Evolutionary conservation across 2,329 filamentous ascomycete species (phyloP).

Genomic region (Blastomyces parvus): DNA sequence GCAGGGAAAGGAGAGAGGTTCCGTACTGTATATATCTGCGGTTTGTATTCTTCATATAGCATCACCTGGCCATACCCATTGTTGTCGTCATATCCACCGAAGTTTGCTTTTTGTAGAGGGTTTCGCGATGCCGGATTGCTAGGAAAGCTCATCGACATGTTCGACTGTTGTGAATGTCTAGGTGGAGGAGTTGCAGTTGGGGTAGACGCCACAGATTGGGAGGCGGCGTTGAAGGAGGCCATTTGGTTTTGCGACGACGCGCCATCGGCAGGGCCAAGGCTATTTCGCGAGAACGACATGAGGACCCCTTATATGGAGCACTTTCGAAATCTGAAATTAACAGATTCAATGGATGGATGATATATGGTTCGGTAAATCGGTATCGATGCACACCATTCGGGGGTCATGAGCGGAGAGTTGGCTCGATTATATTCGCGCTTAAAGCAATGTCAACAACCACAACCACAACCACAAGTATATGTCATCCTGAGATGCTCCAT

Average conservation of each 20-base stretch:
- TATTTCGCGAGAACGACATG: conserved; percentile 35
- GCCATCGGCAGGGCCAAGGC: conserved; percentile 30
- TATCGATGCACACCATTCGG: neutral
- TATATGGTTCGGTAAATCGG: neutral
- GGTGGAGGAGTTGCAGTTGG: conserved; percentile 38
- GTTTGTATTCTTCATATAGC: conserved; percentile 32
- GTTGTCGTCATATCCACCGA: conserved; percentile 32
- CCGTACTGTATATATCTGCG: conserved; percentile 41
- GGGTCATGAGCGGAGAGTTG: neutral
- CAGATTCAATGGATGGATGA: neutral
- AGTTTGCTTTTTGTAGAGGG: conserved; percentile 25
- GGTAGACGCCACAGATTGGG: conserved; percentile 38
- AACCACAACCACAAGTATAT: neutral
- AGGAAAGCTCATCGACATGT: conserved; percentile 32
- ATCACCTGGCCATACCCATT: conserved; percentile 33
- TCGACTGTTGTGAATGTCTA: conserved; percentile 35
- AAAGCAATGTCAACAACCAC: conserved; percentile 1
- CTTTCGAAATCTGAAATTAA: neutral
- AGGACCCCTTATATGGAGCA: conserved; percentile 12
- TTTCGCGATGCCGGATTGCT: conserved; percentile 28
- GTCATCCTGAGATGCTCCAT: neutral
- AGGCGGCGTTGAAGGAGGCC: conserved; percentile 35
- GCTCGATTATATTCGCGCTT: neutral
- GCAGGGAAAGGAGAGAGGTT: neutral
- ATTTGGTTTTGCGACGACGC: conserved; percentile 33